A percentile compares a stretch with the other conserved stretches of the same genome.
These are phyloP conservation scores for Mycena galericulata DNA, from an alignment of 768 basidiomycete species.

Conservation along the genomic window DNA sequence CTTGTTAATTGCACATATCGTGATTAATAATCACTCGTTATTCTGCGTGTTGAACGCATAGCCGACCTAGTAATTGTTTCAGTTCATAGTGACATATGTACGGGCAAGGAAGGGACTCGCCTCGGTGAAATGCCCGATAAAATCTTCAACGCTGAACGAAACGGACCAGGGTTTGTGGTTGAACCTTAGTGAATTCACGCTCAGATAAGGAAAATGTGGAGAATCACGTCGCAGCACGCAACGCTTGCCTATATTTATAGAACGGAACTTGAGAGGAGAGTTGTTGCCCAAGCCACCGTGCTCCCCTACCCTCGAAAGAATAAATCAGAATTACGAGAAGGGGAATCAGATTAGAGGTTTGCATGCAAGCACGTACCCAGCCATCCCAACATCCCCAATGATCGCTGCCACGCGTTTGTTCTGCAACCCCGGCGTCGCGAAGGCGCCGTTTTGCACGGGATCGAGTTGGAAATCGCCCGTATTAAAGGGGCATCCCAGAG, in stretches of 20 bases:
- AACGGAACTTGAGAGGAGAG: constrained; percentile 28
- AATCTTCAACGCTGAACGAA: constrained; percentile 16
- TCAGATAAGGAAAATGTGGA: not conserved
- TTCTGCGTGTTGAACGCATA: constrained; percentile 34
- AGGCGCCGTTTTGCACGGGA: constrained; percentile 9
- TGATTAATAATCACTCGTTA: constrained; percentile 24
- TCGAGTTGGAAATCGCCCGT: constrained; percentile 28
- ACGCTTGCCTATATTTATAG: constrained; percentile 25
- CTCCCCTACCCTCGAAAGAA: constrained; percentile 3
- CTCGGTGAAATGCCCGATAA: constrained; percentile 31
- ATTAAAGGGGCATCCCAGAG: constrained; percentile 33
- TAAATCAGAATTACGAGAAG: not conserved
- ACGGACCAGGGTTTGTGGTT: constrained; percentile 31
- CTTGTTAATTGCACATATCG: not conserved
- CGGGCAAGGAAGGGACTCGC: not conserved
- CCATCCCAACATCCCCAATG: constrained; percentile 14
- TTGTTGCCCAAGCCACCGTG: constrained; percentile 26
- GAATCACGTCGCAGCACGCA: not conserved
- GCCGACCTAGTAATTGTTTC: constrained; percentile 13
- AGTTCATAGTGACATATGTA: not conserved
- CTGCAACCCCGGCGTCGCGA: constrained; percentile 13
- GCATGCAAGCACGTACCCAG: constrained; percentile 14
- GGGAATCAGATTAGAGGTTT: too few relatives aligned
- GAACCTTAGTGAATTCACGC: constrained; percentile 4
- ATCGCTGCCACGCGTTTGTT: constrained; percentile 30